These are phyloP conservation scores for Prototheca wickerhamii DNA, from an alignment of 163 green algal species.

Conservation along the genomic window DNA sequence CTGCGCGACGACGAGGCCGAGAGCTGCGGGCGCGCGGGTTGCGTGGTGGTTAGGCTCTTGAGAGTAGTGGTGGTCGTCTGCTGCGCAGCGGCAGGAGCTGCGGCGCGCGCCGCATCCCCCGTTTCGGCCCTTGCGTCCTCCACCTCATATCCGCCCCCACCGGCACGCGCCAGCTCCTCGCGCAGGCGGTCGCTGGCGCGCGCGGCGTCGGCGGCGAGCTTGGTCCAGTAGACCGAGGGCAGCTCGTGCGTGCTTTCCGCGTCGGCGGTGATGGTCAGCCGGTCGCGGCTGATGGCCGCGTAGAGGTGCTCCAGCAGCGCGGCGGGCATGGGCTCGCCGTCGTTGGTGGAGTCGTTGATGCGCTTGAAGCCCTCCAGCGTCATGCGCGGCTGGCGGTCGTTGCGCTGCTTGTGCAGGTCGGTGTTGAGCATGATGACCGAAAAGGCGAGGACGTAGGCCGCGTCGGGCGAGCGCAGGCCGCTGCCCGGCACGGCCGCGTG, in stretches of 20 bases:
- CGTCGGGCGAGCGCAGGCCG: slow-evolving; percentile 63
- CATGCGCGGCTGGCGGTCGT: slow-evolving; percentile 41
- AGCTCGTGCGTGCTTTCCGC: slow-evolving; percentile 13
- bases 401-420: slow-evolving; percentile 79
- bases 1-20: too few relatives aligned
- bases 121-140: too few relatives aligned
- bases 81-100: too few relatives aligned
- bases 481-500: slow-evolving; percentile 21
- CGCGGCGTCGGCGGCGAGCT: slow-evolving; percentile 34
- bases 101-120: too few relatives aligned
- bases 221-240: slow-evolving; percentile 37
- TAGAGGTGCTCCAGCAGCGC: slow-evolving; percentile 75
- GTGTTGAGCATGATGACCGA: slow-evolving; percentile 99
- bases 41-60: too few relatives aligned
- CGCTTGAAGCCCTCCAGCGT: slow-evolving; percentile 65
- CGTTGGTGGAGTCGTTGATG: slow-evolving; percentile 89
- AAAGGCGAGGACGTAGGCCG: slow-evolving; percentile 91
- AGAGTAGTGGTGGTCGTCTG: too few relatives aligned
- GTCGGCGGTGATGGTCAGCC: slow-evolving; percentile 61
- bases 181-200: slow-evolving; percentile 22
- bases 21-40: too few relatives aligned
- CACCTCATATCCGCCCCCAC: too few relatives aligned
- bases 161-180: not conserved
- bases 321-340: slow-evolving; percentile 63
- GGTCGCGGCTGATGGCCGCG: slow-evolving; percentile 66